phyloP scores from a whole-genome alignment of 768 basidiomycete species.

The Termitomyces sp. region DNA sequence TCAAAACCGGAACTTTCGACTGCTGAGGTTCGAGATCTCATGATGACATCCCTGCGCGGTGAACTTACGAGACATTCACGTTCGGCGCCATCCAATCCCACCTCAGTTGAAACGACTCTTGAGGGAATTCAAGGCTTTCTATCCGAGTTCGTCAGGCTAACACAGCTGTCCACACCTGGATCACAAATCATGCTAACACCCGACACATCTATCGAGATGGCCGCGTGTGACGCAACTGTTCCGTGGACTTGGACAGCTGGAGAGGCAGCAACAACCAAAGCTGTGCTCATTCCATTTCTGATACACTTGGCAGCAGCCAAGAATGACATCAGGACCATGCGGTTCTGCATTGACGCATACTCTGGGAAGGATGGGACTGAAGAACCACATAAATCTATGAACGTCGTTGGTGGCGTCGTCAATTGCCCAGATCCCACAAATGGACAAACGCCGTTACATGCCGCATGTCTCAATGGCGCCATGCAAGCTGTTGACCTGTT shows the following conservation, averaged over 20 bases:
- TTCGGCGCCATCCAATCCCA: slow-evolving; percentile 35
- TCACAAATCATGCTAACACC: slow-evolving; percentile 33
- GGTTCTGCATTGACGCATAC: slow-evolving; percentile 47
- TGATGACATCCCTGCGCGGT: slow-evolving; percentile 78
- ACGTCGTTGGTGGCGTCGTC: slow-evolving; percentile 62
- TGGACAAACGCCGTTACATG: slow-evolving; percentile 72
- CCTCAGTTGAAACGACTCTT: slow-evolving; percentile 39
- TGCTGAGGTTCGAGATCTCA: slow-evolving; percentile 65
- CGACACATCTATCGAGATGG: slow-evolving; percentile 26
- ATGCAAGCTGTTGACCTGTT: slow-evolving; percentile 38
- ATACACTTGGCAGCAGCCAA: slow-evolving; percentile 74
- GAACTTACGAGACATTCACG: slow-evolving; percentile 65
- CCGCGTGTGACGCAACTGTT: slow-evolving; percentile 44
- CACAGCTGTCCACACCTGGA: slow-evolving; percentile 28
- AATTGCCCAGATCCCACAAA: slow-evolving; percentile 69
- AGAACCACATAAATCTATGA: slow-evolving; percentile 25
- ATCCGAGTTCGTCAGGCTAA: slow-evolving; percentile 62
- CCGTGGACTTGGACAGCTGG: slow-evolving; percentile 78
- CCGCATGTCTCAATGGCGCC: slow-evolving; percentile 69
- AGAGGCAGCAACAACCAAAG: slow-evolving; percentile 65
- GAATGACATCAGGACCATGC: slow-evolving; percentile 58
- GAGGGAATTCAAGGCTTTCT: slow-evolving; percentile 62
- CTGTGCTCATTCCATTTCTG: slow-evolving; percentile 68
- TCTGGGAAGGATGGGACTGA: slow-evolving; percentile 17
- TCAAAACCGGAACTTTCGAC: slow-evolving; percentile 75